A percentile compares a stretch with the other conserved stretches of the same genome.
phyloP scores from a whole-genome alignment of 2,329 filamentous ascomycete genomes.

The Diatrype stigma region DNA sequence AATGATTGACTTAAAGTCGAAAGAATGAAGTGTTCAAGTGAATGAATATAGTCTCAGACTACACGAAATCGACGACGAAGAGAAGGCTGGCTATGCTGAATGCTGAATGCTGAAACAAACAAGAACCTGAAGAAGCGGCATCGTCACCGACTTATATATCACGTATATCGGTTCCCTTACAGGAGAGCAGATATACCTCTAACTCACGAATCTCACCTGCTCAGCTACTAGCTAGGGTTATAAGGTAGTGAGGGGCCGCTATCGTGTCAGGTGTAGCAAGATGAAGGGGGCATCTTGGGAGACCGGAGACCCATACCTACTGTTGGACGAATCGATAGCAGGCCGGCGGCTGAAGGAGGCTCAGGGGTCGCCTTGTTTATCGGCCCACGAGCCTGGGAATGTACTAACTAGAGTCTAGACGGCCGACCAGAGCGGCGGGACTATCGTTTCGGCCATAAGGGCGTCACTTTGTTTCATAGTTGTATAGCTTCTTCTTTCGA shows the following conservation, averaged over 20 bases:
- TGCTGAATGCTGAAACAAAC: background rate
- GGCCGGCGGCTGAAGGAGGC: background rate
- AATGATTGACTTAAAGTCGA: background rate
- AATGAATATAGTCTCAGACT: background rate
- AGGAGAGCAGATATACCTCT: background rate
- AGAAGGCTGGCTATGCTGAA: background rate
- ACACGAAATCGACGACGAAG: background rate
- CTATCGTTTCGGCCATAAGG: background rate
- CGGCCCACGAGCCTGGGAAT: background rate
- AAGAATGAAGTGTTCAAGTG: background rate
- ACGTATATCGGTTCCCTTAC: background rate
- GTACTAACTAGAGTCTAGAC: background rate
- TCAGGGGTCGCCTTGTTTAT: background rate
- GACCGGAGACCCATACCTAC: too few species aligned
- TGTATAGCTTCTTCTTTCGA: background rate
- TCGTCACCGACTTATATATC: background rate
- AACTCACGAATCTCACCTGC: background rate
- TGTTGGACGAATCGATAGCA: background rate
- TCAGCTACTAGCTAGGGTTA: background rate
- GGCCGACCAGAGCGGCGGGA: background rate
- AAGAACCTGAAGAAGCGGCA: background rate
- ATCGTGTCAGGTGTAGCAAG: too few species aligned
- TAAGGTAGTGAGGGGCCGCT: too few species aligned
- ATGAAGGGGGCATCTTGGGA: too few species aligned
- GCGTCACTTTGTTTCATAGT: background rate